Evolutionary conservation across 371 early-diverging fungal species (phyloP).

Genomic region (Mortierella sp.): DNA sequence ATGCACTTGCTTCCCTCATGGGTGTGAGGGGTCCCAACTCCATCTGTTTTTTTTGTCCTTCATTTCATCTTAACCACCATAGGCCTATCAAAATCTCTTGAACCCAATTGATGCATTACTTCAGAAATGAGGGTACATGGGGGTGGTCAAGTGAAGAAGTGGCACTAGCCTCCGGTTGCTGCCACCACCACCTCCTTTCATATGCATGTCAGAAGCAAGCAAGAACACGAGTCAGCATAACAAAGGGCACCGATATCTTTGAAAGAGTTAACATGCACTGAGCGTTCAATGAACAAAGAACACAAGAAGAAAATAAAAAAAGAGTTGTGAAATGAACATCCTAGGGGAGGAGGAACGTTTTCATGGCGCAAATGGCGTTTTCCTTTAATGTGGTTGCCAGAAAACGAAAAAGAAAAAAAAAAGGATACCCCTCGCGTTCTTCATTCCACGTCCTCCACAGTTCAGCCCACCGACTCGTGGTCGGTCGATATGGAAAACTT

Average conservation of each 20-base stretch:
- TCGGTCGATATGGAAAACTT: neutral
- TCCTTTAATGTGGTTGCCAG: neutral
- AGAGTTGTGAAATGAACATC: conserved; percentile 5
- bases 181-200: neutral
- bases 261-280: neutral
- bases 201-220: neutral
- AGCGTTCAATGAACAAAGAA: neutral
- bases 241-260: neutral
- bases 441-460: neutral
- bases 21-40: neutral
- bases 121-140: neutral
- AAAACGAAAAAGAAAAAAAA: neutral
- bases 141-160: neutral
- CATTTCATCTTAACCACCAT: conserved; percentile 8
- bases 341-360: neutral
- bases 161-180: neutral
- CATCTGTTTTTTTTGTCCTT: neutral
- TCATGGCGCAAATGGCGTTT: neutral
- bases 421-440: neutral
- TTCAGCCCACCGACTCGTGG: neutral
- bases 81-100: neutral
- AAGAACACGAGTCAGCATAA: neutral
- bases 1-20: neutral
- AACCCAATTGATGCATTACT: neutral
- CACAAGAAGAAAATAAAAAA: neutral